Conservation (phyloP, 768 basidiomycete genomes). For the Tricholoma furcatifolium region DNA sequence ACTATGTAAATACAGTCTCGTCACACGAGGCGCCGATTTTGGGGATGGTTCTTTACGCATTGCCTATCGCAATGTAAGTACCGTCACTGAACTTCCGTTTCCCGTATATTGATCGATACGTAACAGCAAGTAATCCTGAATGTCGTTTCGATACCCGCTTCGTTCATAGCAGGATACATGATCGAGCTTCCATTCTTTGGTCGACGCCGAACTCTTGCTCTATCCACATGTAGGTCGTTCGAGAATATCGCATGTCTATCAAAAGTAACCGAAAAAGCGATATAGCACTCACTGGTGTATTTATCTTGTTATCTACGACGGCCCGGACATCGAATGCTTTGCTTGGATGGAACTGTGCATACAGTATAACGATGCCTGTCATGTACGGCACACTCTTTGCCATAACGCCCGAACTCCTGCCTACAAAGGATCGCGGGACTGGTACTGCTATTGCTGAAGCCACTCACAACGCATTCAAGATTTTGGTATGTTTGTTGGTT, state of each 20-base stretch:
- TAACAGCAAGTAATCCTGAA: constrained; percentile 68
- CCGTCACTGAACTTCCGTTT: neutral
- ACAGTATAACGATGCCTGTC: constrained; percentile 63
- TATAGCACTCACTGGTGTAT: constrained; percentile 68
- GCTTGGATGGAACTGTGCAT: constrained; percentile 81
- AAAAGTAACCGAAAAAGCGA: constrained; percentile 28
- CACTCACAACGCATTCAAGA: constrained; percentile 62
- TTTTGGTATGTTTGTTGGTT: constrained; percentile 47
- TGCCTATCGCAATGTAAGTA: constrained; percentile 67
- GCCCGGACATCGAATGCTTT: constrained; percentile 64
- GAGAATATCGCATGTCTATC: neutral
- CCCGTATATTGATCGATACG: neutral
- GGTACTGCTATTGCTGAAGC: constrained; percentile 66
- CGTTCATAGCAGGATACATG: constrained; percentile 68
- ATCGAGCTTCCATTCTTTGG: constrained; percentile 67
- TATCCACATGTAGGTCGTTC: constrained; percentile 56
- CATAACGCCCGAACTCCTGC: constrained; percentile 67
- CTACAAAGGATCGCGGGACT: constrained; percentile 71
- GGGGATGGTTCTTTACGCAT: constrained; percentile 69
- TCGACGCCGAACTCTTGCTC: constrained; percentile 62
- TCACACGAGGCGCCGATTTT: constrained; percentile 64
- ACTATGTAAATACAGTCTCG: constrained; percentile 39
- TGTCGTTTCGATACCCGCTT: constrained; percentile 67
- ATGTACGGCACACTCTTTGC: constrained; percentile 81
- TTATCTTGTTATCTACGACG: constrained; percentile 77